Evolutionary conservation across 2,329 filamentous ascomycete species (phyloP).

Genomic region (Clonostachys solani): DNA sequence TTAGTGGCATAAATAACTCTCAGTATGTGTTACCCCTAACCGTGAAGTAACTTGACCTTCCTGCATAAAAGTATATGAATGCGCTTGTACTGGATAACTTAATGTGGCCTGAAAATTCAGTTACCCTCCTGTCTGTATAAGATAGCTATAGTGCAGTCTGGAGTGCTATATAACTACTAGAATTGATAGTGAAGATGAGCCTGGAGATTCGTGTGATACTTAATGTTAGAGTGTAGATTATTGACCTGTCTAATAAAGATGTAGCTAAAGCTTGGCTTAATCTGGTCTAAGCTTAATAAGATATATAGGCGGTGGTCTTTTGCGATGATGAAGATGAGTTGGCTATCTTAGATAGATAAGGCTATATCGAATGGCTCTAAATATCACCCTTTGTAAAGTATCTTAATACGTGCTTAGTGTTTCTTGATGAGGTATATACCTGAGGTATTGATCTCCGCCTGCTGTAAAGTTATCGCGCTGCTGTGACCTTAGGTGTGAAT

Average conservation of each 20-base stretch:
- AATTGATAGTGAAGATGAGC: background rate
- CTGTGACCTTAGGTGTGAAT: conserved; percentile 50
- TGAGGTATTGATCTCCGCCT: conserved; percentile 56
- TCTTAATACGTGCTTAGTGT: conserved; percentile 48
- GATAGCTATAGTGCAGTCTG: conserved; percentile 18
- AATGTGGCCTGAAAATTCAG: conserved; percentile 41
- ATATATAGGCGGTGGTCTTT: conserved; percentile 44
- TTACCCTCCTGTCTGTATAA: conserved; percentile 13
- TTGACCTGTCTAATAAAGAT: conserved; percentile 53
- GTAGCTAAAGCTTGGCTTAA: conserved; percentile 47
- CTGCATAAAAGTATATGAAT: conserved; percentile 52
- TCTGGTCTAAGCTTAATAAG: conserved; percentile 30
- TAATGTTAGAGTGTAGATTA: conserved; percentile 59
- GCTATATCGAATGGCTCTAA: conserved; percentile 34
- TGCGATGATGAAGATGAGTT: conserved; percentile 53
- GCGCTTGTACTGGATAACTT: conserved; percentile 59
- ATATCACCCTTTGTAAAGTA: conserved; percentile 50
- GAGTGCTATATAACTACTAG: background rate
- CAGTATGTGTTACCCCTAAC: conserved; percentile 54
- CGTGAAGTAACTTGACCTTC: conserved; percentile 57
- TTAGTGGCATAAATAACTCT: conserved; percentile 70
- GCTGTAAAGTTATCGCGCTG: conserved; percentile 38
- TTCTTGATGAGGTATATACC: conserved; percentile 55
- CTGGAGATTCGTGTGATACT: conserved; percentile 50
- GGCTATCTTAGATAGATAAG: conserved; percentile 10